Conservation (phyloP, 228 moss, liverwort and hornwort species). For the Sphagnum magellanicum region DNA sequence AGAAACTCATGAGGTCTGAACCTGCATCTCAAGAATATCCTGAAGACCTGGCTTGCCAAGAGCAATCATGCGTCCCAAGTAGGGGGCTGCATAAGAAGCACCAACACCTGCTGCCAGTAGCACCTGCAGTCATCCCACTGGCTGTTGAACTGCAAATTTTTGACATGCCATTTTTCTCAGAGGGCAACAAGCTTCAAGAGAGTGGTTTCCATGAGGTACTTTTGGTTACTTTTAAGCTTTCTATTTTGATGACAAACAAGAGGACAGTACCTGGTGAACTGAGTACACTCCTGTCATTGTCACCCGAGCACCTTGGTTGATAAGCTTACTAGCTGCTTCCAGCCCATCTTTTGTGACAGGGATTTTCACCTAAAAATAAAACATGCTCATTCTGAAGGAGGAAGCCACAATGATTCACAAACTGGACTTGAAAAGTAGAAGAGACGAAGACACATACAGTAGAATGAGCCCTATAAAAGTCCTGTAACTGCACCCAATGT, state of each 20-base stretch:
- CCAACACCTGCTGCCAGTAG: constrained; percentile 26
- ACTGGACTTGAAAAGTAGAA: too few species aligned
- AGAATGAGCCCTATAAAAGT: too few species aligned
- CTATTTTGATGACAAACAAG: too few species aligned
- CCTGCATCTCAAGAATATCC: constrained; percentile 57
- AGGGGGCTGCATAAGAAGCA: constrained; percentile 35
- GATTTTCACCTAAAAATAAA: constrained; percentile 37
- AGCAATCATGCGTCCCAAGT: constrained; percentile 55
- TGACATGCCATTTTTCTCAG: too few species aligned
- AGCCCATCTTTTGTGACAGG: constrained; percentile 45
- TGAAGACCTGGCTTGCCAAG: constrained; percentile 48
- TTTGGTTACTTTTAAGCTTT: too few species aligned
- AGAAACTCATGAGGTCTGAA: neutral
- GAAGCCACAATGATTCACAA: too few species aligned
- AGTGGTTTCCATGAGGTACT: too few species aligned
- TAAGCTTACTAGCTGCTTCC: constrained; percentile 34
- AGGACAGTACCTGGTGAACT: constrained; percentile 39
- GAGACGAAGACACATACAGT: too few species aligned
- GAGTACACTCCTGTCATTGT: constrained; percentile 72
- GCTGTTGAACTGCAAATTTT: neutral
- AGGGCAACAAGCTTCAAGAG: neutral
- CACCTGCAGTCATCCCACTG: constrained; percentile 2
- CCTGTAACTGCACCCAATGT: too few species aligned
- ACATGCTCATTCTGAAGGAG: neutral
- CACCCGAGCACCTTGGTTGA: constrained; percentile 23